Conservation (phyloP, 129 eudicot genomes). For the Erigeron canadensis region DNA sequence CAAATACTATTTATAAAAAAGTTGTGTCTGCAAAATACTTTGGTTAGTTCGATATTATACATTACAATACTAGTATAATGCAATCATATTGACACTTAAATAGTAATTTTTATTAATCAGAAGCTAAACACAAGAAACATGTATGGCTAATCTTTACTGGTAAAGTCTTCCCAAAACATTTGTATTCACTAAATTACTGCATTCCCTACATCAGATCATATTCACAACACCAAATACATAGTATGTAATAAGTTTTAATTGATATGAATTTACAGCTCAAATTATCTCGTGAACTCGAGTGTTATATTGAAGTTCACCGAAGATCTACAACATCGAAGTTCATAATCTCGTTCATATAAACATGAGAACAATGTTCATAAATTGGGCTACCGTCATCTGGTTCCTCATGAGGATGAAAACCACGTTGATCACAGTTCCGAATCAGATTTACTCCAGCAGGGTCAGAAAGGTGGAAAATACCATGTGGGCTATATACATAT, state of each 20-base stretch:
- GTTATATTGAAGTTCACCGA: conserved; percentile 41
- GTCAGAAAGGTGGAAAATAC: conserved; percentile 95
- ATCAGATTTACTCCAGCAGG: conserved; percentile 88
- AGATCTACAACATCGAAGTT: conserved; percentile 89
- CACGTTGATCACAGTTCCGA: conserved; percentile 84
- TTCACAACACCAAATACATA: conserved; percentile 15
- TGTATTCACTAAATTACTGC: conserved; percentile 7
- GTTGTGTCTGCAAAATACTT: too few relatives aligned
- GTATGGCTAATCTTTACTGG: not conserved
- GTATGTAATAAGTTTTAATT: not conserved
- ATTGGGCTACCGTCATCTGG: conserved; percentile 90
- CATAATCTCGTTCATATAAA: conserved; percentile 69
- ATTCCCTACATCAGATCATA: conserved; percentile 12
- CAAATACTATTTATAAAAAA: too few relatives aligned
- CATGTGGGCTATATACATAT: conserved; percentile 70
- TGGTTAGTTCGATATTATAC: too few relatives aligned
- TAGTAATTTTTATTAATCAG: not conserved
- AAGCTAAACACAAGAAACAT: not conserved
- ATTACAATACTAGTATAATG: too few relatives aligned
- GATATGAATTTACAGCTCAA: conserved; percentile 14
- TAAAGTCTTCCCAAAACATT: not conserved
- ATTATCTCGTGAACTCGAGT: conserved; percentile 3
- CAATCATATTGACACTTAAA: too few relatives aligned
- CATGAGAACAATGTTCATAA: conserved; percentile 95
- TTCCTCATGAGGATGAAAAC: conserved; percentile 98